These are phyloP conservation scores for Ascodesmis nigricans DNA, from an alignment of 495 filamentous ascomycete species.

Conservation along the genomic window DNA sequence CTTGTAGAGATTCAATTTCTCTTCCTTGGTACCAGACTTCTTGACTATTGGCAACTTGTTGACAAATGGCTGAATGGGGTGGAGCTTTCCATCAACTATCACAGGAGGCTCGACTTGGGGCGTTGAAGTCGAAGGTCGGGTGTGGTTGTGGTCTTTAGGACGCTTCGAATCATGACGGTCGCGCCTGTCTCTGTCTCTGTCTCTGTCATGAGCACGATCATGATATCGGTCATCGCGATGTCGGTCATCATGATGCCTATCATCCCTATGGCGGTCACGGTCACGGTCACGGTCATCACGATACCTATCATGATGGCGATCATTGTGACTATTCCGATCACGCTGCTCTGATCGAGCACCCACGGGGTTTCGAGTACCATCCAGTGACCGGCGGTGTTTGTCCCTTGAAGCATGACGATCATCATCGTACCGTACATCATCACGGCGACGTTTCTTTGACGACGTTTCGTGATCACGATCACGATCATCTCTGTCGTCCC, in stretches of 20 bases:
- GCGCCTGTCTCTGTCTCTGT: slow-evolving; percentile 11
- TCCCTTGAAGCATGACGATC: too few relatives aligned
- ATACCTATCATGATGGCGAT: slow-evolving; percentile 12
- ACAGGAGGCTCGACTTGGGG: too few relatives aligned
- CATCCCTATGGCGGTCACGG: slow-evolving; percentile 1
- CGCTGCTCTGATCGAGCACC: too few relatives aligned
- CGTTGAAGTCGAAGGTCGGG: too few relatives aligned
- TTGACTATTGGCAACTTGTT: slow-evolving; percentile 37
- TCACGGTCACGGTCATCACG: slow-evolving; percentile 16
- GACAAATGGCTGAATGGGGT: slow-evolving; percentile 31
- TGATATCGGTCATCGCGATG: neutral
- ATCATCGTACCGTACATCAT: too few relatives aligned
- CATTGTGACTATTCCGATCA: too few relatives aligned
- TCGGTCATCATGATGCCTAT: neutral
- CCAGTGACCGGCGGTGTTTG: too few relatives aligned
- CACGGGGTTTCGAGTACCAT: too few relatives aligned
- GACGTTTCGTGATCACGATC: too few relatives aligned
- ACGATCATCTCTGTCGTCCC: slow-evolving; percentile 22
- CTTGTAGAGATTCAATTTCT: slow-evolving; percentile 33
- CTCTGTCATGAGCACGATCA: slow-evolving; percentile 6
- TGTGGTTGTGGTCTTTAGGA: slow-evolving; percentile 13
- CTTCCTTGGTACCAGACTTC: slow-evolving; percentile 38
- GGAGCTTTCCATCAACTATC: slow-evolving; percentile 13
- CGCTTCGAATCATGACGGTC: slow-evolving; percentile 19
- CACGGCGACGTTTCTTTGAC: too few relatives aligned